phyloP scores from a whole-genome alignment of 179 eudicot species.

The Kewa caespitosa region DNA sequence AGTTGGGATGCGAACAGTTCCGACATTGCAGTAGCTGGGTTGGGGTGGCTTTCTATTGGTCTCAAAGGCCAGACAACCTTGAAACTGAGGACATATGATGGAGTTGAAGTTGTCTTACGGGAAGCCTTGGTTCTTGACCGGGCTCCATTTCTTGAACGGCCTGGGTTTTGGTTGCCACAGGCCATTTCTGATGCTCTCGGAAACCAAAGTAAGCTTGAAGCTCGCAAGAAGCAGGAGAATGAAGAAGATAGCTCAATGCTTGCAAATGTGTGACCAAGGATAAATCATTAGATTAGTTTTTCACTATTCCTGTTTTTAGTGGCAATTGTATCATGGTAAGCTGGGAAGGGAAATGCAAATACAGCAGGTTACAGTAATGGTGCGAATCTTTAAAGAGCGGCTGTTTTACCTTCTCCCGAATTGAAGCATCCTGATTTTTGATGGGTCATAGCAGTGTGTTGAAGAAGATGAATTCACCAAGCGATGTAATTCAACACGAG shows the following conservation, averaged over 20 bases:
- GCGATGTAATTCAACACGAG: no score
- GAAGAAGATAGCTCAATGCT: conserved; percentile 37
- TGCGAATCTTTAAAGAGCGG: no score
- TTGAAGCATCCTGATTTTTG: no score
- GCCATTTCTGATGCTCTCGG: conserved; percentile 89
- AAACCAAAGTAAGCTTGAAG: conserved; percentile 62
- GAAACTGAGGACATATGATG: conserved; percentile 65
- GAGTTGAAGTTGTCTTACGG: conserved; percentile 56
- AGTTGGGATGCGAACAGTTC: conserved; percentile 91
- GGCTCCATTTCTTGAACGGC: conserved; percentile 67
- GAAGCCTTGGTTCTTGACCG: conserved; percentile 91
- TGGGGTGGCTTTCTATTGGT: conserved; percentile 90
- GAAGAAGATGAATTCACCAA: no score
- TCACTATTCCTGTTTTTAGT: background rate
- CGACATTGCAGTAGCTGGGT: conserved; percentile 78
- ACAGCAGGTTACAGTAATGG: background rate
- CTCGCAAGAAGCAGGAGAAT: conserved; percentile 42
- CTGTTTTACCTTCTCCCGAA: no score
- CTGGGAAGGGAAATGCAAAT: background rate
- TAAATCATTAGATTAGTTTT: background rate
- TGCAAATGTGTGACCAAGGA: conserved; percentile 24
- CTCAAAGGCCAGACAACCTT: conserved; percentile 85
- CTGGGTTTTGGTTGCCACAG: conserved; percentile 88
- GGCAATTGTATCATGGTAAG: no score
- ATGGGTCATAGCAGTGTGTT: no score